A percentile compares a stretch with the other conserved stretches of the same genome.
Conservation (phyloP, 179 eudicot species). For the Beta corolliflora region DNA sequence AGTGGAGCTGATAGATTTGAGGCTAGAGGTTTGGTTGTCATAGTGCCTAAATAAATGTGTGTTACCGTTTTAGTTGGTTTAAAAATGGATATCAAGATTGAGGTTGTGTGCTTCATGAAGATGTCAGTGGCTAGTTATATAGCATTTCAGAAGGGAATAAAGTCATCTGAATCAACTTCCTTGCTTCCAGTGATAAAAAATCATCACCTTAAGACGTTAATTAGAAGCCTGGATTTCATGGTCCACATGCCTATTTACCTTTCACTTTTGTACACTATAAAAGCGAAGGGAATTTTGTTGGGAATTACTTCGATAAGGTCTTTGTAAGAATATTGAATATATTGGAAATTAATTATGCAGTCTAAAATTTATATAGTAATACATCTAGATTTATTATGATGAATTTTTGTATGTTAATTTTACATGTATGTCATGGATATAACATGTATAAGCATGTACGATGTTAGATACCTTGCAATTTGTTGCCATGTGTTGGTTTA, state of each 20-base stretch:
- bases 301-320: not conserved
- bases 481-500: no score
- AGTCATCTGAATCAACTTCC: conserved; percentile 59
- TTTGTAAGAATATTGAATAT: not conserved
- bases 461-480: no score
- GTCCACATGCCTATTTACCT: not conserved
- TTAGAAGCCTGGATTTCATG: conserved; percentile 16
- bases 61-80: not conserved
- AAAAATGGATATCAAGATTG: not conserved
- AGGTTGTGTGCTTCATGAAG: conserved; percentile 5
- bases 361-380: no score
- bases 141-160: conserved; percentile 37
- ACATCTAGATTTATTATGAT: no score
- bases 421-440: no score
- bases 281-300: not conserved
- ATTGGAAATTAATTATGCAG: no score
- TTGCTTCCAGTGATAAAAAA: conserved; percentile 43
- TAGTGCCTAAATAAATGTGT: not conserved
- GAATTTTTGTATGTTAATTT: no score
- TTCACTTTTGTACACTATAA: conserved; percentile 6
- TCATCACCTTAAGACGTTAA: conserved; percentile 5
- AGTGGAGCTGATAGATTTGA: conserved; percentile 31
- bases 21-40: conserved; percentile 24
- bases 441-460: no score
- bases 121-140: conserved; percentile 27